Percentiles rank a stretch among this genome's conserved stretches.
Evolutionary conservation across 116 monocot species (phyloP).

Genomic region (Papilionanthe hybrid): DNA sequence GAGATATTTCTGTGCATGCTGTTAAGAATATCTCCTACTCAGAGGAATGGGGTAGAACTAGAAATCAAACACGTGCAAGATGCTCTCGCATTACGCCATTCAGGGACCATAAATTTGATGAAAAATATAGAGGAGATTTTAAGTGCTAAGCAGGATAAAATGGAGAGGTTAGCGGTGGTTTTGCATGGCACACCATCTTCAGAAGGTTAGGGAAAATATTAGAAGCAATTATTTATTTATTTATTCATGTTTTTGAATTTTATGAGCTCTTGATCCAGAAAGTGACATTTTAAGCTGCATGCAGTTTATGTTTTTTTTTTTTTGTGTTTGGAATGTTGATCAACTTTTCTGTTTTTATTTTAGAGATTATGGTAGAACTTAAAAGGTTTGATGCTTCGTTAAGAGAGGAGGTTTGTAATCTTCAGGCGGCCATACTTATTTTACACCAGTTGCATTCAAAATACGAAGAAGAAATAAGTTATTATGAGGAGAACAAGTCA

Average conservation of each 20-base stretch:
- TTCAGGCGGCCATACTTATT: conserved; percentile 50
- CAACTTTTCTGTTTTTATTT: neutral
- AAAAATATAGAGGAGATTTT: conserved; percentile 56
- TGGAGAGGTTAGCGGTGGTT: conserved; percentile 42
- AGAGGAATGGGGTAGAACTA: conserved; percentile 17
- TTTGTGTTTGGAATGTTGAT: neutral
- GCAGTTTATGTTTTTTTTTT: neutral
- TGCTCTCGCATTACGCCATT: conserved; percentile 54
- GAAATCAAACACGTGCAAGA: conserved; percentile 42
- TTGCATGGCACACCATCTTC: conserved; percentile 45
- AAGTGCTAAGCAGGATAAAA: conserved; percentile 42
- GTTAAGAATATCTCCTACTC: conserved; percentile 28
- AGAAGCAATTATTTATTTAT: neutral
- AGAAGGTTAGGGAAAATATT: conserved; percentile 53
- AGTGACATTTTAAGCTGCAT: neutral
- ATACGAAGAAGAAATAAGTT: conserved; percentile 55
- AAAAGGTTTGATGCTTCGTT: conserved; percentile 57
- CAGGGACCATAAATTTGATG: conserved; percentile 62
- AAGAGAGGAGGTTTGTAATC: conserved; percentile 47
- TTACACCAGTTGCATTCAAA: conserved; percentile 57
- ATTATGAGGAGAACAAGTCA: conserved; percentile 35
- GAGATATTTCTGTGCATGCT: conserved; percentile 70
- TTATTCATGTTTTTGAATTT: neutral
- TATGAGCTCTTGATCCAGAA: neutral
- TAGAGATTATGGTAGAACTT: conserved; percentile 61